phyloP scores from a whole-genome alignment of 768 basidiomycete species.

The Gloeopeniophorella convolvens region DNA sequence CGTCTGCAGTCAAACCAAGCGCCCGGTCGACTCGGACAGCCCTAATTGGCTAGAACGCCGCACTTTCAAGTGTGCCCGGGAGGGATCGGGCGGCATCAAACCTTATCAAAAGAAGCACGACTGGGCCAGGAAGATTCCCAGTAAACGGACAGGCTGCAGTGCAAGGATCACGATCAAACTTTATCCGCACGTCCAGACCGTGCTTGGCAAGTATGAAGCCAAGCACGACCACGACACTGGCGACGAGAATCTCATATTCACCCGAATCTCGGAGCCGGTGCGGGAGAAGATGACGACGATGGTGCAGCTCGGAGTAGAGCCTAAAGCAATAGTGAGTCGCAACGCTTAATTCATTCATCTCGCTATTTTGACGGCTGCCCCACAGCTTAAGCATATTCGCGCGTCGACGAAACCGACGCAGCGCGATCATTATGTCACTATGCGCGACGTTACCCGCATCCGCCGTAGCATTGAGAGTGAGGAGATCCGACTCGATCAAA shows the following conservation, averaged over 20 bases:
- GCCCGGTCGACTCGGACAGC: constrained; percentile 11
- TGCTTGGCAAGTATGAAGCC: background rate
- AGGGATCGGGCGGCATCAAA: background rate
- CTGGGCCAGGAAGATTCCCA: background rate
- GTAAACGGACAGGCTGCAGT: background rate
- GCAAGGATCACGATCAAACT: background rate
- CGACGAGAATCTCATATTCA: background rate
- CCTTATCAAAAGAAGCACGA: background rate
- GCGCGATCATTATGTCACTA: background rate
- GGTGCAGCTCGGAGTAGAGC: background rate
- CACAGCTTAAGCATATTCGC: background rate
- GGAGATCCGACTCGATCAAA: background rate
- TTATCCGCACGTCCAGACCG: background rate
- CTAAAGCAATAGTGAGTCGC: background rate
- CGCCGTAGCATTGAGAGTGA: background rate
- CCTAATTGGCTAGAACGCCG: constrained; percentile 13
- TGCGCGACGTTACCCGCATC: background rate
- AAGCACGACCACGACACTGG: background rate
- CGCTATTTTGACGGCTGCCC: background rate
- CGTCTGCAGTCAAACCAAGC: too few relatives aligned
- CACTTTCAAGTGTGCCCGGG: background rate
- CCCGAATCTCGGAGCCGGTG: background rate
- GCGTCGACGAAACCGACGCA: too few relatives aligned
- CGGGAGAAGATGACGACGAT: background rate
- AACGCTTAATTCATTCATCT: background rate